Evolutionary conservation across 2,329 filamentous ascomycete genomes (phyloP).

Genomic region (Hypoxylon sp.): DNA sequence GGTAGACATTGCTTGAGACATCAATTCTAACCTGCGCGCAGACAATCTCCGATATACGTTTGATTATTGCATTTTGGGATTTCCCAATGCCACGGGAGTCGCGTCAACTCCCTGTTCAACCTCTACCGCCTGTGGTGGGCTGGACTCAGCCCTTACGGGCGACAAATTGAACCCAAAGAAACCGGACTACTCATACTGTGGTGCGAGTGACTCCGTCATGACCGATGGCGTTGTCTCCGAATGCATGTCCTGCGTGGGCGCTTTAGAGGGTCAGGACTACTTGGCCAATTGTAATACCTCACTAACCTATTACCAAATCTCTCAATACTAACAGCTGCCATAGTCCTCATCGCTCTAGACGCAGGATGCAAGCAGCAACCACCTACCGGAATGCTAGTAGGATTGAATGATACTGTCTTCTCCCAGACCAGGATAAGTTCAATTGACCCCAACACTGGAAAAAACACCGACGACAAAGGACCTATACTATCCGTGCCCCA

Average conservation of each 20-base stretch:
- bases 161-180: conserved; percentile 57
- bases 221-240: conserved; percentile 54
- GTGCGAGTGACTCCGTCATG: conserved; percentile 58
- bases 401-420: conserved; percentile 64
- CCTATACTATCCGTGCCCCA: conserved; percentile 56
- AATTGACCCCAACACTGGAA: conserved; percentile 53
- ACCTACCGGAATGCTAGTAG: conserved; percentile 54
- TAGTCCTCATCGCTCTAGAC: conserved; percentile 66
- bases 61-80: conserved; percentile 67
- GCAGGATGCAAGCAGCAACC: conserved; percentile 67
- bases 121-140: conserved; percentile 64
- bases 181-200: conserved; percentile 65
- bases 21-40: conserved; percentile 48
- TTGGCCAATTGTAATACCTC: conserved; percentile 66
- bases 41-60: conserved; percentile 69
- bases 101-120: conserved; percentile 66
- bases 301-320: not conserved
- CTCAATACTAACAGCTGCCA: conserved; percentile 20
- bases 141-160: conserved; percentile 59
- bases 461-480: conserved; percentile 28
- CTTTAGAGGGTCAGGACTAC: conserved; percentile 59
- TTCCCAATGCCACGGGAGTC: conserved; percentile 63
- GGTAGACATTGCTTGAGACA: not conserved
- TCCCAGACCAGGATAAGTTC: conserved; percentile 55
- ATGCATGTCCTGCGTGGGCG: conserved; percentile 64